Evolutionary conservation across 352 stramenopile genomes (phyloP).

Genomic region (Blastocystis sp.): DNA sequence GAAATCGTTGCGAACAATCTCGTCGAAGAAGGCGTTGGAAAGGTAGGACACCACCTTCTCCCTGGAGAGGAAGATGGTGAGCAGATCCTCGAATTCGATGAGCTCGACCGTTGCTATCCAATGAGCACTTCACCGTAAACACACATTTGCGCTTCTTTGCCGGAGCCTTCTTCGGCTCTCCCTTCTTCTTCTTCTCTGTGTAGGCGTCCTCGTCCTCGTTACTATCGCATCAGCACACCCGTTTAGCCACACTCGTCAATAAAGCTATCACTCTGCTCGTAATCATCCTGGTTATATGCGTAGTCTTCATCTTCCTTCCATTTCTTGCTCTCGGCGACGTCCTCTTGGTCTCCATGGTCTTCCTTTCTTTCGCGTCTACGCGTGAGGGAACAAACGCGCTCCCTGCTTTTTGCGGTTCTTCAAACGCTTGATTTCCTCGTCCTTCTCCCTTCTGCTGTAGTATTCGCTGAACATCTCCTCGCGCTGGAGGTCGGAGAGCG

Average conservation of each 20-base stretch:
- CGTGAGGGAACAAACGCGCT: neutral
- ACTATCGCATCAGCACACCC: neutral
- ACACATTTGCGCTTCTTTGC: constrained; percentile 44
- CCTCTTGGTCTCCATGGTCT: neutral
- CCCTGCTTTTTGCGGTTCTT: constrained; percentile 19
- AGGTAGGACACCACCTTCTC: constrained; percentile 45
- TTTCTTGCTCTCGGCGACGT: neutral
- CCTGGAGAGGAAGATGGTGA: constrained; percentile 18
- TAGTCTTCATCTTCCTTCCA: neutral
- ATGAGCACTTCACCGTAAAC: neutral
- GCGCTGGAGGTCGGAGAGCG: constrained; percentile 39
- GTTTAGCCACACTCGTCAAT: constrained; percentile 27
- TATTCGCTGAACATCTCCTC: constrained; percentile 61
- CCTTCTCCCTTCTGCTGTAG: constrained; percentile 32
- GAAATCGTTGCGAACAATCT: constrained; percentile 51
- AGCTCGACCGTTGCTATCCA: neutral
- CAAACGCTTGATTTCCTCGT: constrained; percentile 60
- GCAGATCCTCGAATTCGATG: constrained; percentile 59
- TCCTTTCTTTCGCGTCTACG: constrained; percentile 1
- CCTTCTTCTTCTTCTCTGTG: constrained; percentile 16
- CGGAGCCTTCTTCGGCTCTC: neutral
- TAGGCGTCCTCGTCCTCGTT: constrained; percentile 19
- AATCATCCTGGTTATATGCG: neutral
- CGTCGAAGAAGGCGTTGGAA: constrained; percentile 54
- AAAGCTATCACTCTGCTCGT: constrained; percentile 35